Evolutionary conservation across 2,329 filamentous ascomycete species (phyloP).

Genomic region (Trichoderma atroviride): DNA sequence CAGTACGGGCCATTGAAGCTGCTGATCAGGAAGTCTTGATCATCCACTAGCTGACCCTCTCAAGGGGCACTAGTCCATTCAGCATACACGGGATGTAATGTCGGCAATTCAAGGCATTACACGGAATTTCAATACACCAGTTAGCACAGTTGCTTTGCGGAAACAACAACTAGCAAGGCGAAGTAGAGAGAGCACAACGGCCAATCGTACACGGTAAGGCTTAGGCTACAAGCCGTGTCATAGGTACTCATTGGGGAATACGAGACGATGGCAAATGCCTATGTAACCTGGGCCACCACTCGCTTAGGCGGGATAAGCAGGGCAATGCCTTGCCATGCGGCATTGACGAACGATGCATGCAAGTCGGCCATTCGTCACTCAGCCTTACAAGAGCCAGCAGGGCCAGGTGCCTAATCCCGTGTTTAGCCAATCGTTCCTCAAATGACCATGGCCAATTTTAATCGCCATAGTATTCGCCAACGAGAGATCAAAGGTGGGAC

Average conservation of each 20-base stretch:
- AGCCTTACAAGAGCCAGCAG: slow-evolving; percentile 12
- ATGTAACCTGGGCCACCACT: slow-evolving; percentile 2
- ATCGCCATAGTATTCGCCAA: slow-evolving; percentile 9
- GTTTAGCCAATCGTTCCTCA: not conserved
- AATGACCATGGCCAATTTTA: not conserved
- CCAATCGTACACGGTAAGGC: not conserved
- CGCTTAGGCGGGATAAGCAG: not conserved
- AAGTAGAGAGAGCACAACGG: not conserved
- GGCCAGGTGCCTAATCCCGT: not conserved
- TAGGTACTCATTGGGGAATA: not conserved
- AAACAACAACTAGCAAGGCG: not conserved
- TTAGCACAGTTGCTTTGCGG: not conserved
- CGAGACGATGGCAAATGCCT: not conserved
- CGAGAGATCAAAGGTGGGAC: not conserved
- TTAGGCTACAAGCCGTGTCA: not conserved
- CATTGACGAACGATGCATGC: not conserved
- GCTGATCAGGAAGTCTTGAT: slow-evolving; percentile 14
- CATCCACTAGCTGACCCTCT: slow-evolving; percentile 9
- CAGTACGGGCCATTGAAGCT: slow-evolving; percentile 15
- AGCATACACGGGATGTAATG: slow-evolving; percentile 11
- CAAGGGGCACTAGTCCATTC: slow-evolving; percentile 7
- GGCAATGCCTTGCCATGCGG: not conserved
- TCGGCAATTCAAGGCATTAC: slow-evolving; percentile 16
- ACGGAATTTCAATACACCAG: not conserved
- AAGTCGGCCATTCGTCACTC: not conserved